Conservation (phyloP, 371 early-diverging fungal genomes). For the Circinella umbellata region DNA sequence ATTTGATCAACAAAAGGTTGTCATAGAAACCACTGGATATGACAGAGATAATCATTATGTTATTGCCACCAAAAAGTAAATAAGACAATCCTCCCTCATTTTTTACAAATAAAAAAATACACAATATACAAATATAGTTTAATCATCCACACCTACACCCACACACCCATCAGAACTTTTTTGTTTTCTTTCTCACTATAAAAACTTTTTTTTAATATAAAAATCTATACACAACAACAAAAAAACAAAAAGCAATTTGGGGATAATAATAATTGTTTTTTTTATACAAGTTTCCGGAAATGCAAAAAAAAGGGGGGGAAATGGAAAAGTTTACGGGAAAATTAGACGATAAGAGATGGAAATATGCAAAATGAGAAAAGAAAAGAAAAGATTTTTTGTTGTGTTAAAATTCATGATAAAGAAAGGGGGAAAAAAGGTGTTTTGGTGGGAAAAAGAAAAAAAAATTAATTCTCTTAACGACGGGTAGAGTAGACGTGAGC, state of each 20-base stretch:
- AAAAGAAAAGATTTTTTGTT: not conserved
- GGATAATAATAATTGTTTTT: not conserved
- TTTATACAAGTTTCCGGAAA: constrained; percentile 6
- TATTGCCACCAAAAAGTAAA: constrained; percentile 45
- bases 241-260: not conserved
- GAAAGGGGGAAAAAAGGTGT: not conserved
- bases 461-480: constrained; percentile 36
- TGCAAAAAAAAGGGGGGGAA: not conserved
- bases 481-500: constrained; percentile 66
- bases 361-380: constrained; percentile 2
- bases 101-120: no score
- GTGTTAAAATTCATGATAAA: not conserved
- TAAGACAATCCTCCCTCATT: no score
- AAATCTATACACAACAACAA: constrained; percentile 7
- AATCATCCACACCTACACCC: no score
- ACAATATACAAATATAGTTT: not conserved
- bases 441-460: not conserved
- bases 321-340: not conserved
- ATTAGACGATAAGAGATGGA: not conserved
- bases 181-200: not conserved
- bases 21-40: constrained; percentile 74
- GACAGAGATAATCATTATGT: constrained; percentile 95
- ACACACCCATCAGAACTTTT: not conserved
- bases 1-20: constrained; percentile 27
- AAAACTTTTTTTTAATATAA: not conserved